Evolutionary conservation across 163 green algal genomes (phyloP).

Genomic region (Scenedesmus sp.): DNA sequence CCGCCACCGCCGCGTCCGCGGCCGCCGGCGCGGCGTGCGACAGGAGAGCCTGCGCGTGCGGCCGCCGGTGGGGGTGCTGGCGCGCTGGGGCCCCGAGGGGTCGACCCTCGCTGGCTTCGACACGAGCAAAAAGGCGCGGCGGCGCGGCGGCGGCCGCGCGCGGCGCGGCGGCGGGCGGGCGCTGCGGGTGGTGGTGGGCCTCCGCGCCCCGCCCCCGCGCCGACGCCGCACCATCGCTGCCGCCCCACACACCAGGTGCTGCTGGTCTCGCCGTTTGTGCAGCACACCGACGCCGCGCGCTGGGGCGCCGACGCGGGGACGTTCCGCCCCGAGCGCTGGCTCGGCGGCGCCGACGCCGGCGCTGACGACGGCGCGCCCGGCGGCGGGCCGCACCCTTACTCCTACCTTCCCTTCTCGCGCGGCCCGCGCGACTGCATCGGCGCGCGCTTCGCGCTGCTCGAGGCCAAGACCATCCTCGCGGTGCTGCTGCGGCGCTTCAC

Average conservation of each 20-base stretch:
- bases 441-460: constrained; percentile 43
- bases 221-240: too few relatives aligned
- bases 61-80: constrained; percentile 37
- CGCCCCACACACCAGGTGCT: too few relatives aligned
- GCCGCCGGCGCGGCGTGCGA: too few relatives aligned
- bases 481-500: constrained; percentile 37
- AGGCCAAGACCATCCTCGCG: constrained; percentile 48
- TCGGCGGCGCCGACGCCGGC: too few relatives aligned
- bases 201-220: too few relatives aligned
- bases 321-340: constrained; percentile 41
- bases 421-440: constrained; percentile 47
- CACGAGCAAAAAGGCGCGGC: constrained; percentile 24
- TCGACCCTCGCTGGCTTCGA: constrained; percentile 25
- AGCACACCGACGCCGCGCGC: constrained; percentile 32
- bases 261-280: constrained; percentile 42
- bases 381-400: constrained; percentile 11
- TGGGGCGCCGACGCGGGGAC: constrained; percentile 41
- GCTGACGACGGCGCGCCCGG: constrained; percentile 6
- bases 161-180: too few relatives aligned
- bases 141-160: too few relatives aligned
- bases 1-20: too few relatives aligned
- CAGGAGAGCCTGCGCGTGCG: constrained; percentile 39
- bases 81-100: constrained; percentile 35
- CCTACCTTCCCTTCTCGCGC: constrained; percentile 42
- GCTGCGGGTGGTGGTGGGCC: too few relatives aligned